A percentile compares a stretch with the other conserved stretches of the same genome.
These are phyloP conservation scores for Choiromyces venosus DNA, from an alignment of 495 filamentous ascomycete species.

Conservation along the genomic window DNA sequence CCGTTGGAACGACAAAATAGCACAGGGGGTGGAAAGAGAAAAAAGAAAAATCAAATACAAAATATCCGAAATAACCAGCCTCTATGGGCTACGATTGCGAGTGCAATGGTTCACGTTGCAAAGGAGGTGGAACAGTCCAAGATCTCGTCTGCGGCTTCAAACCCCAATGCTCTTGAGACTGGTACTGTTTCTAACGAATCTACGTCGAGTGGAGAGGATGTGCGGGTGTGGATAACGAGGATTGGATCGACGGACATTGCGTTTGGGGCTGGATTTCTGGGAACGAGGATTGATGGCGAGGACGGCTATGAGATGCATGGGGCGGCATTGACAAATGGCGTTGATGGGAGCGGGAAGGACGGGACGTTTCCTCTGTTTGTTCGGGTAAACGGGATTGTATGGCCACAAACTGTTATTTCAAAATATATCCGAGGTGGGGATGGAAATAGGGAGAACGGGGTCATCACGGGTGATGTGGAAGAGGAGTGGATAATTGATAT, in stretches of 20 bases:
- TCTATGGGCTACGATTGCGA: conserved; percentile 42
- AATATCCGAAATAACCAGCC: conserved; percentile 40
- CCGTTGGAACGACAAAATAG: conserved; percentile 37
- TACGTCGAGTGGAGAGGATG: conserved; percentile 28
- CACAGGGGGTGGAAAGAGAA: conserved; percentile 29
- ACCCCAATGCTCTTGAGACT: conserved; percentile 23
- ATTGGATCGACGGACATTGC: conserved; percentile 40
- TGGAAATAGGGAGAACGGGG: conserved; percentile 26
- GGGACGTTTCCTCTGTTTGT: conserved; percentile 39
- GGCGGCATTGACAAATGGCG: conserved; percentile 24
- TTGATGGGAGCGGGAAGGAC: conserved; percentile 30
- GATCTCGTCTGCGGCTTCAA: conserved; percentile 38
- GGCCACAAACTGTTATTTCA: conserved; percentile 39
- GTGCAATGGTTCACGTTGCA: conserved; percentile 40
- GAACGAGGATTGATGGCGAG: conserved; percentile 21
- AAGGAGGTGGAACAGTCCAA: conserved; percentile 42
- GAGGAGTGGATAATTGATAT: conserved; percentile 41
- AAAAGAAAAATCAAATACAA: conserved; percentile 42
- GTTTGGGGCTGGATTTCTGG: conserved; percentile 37
- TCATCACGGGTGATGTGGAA: conserved; percentile 30
- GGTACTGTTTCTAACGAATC: conserved; percentile 29
- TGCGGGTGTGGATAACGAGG: conserved; percentile 41
- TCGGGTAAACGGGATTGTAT: conserved; percentile 41
- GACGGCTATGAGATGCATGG: conserved; percentile 28
- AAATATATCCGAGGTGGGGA: conserved; percentile 20